phyloP scores from a whole-genome alignment of 306 rosid species.

The Cicer yamashitae region DNA sequence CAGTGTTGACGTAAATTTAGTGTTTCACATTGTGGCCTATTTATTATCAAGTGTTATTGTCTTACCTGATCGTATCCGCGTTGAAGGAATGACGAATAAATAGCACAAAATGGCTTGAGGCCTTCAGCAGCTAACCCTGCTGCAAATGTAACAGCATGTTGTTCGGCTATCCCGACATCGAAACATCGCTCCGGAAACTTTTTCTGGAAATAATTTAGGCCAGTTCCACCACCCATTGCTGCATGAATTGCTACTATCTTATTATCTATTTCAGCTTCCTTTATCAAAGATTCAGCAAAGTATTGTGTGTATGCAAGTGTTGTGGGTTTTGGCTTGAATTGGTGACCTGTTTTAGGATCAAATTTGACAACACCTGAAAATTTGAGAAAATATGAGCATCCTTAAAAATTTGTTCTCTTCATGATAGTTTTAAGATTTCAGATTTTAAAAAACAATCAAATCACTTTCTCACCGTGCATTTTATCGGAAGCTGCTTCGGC shows the following conservation, averaged over 20 bases:
- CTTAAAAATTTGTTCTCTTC: not conserved
- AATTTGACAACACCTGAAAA: conserved; percentile 83
- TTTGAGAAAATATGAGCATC: conserved; percentile 16
- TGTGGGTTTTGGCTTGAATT: conserved; percentile 67
- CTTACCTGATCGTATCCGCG: conserved; percentile 92
- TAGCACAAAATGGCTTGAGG: conserved; percentile 90
- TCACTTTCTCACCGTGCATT: conserved; percentile 78
- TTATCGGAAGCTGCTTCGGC: conserved; percentile 83
- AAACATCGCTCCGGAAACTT: conserved; percentile 86
- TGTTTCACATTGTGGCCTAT: not conserved
- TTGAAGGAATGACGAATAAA: conserved; percentile 89
- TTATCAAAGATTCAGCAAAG: conserved; percentile 83
- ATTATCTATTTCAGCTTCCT: conserved; percentile 81
- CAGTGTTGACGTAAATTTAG: too few relatives aligned
- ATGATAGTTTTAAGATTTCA: not conserved
- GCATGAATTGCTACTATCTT: conserved; percentile 91
- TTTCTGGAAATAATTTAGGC: conserved; percentile 87
- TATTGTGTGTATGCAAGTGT: conserved; percentile 82
- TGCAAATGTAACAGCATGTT: conserved; percentile 93
- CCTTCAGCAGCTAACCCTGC: conserved; percentile 97
- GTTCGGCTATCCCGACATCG: conserved; percentile 95
- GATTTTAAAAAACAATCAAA: too few relatives aligned
- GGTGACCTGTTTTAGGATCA: conserved; percentile 84
- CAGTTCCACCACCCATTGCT: conserved; percentile 98
- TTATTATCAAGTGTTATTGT: conserved; percentile 1